Base-by-base conservation (phyloP, 306 rosid species). In the Quercus glauca region DNA sequence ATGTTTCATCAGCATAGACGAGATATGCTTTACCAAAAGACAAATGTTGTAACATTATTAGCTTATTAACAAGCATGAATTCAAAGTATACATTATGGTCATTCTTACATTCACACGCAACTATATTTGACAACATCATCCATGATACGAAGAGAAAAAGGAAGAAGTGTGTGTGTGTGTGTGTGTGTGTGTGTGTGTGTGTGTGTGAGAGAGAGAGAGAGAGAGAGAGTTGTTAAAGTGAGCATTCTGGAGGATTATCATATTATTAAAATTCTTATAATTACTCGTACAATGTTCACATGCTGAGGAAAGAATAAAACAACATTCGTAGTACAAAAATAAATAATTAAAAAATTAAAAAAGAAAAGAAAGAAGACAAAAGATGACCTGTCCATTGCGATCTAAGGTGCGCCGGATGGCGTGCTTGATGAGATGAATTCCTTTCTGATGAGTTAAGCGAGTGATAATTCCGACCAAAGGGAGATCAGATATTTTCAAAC, bases 341-440 rank as follows among this genome's bases (percentile, higher is more conserved):
- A 69, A 76, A 28, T 77, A 29, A 53, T 65, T 43, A n/a, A n/a
- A 25, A 53, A 53, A 70, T 43, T 13, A n/a, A 25, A 53, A 33
- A 29, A 29, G 5, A 33, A 75, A 52, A 73, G 69, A 67, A 77
- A 72, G 71, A n/a, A 59, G 60, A 33, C 78, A 31, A 25, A 64
- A 60, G 45, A 35, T 14, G 71, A 96, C 99, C 99, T 96, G 98
- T 82, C 98, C 99, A 70, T 85, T 88, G 45, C 96, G 91, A 56
- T 91, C 98, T 76, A 96, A 83, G 82, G 94, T 86, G 64, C 78
- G 92, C 90, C 80, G 51, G 58, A 96, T 89, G 76, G 98, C 96
- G 80, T 93, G 98, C 83, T 90, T 93, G 86, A 96, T 96, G 80
- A 96, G 99, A 87, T 96, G 96, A 76, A 93, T 96, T 87, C 99